These are phyloP conservation scores for Suillus discolor DNA, from an alignment of 768 basidiomycete genomes.

Conservation along the genomic window DNA sequence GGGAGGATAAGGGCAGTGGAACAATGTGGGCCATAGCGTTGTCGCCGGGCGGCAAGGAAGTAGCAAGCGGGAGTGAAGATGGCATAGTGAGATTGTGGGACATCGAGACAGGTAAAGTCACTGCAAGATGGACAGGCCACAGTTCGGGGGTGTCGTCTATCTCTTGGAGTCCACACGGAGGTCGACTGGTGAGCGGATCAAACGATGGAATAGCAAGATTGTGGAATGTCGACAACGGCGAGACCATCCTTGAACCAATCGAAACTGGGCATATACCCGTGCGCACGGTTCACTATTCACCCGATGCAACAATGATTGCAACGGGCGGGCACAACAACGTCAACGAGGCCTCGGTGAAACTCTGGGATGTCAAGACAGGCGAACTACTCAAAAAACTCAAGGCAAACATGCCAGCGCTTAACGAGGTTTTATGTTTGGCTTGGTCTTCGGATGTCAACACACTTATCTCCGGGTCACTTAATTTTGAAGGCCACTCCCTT, in stretches of 20 bases:
- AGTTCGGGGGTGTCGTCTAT: background rate
- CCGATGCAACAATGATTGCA: conserved; percentile 1
- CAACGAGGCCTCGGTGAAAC: background rate
- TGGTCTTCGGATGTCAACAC: background rate
- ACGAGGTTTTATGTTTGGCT: conserved; percentile 4
- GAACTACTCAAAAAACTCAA: background rate
- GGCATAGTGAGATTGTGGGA: conserved; percentile 3
- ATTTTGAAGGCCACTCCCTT: background rate
- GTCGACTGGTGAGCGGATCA: background rate
- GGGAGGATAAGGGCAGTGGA: background rate
- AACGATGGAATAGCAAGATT: background rate
- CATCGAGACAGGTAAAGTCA: background rate
- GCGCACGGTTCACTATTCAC: background rate
- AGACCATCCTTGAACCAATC: background rate
- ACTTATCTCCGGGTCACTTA: background rate
- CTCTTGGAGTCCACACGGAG: background rate
- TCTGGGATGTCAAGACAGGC: conserved; percentile 1
- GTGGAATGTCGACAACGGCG: background rate
- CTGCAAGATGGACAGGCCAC: background rate
- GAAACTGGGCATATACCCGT: background rate
- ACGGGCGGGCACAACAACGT: background rate
- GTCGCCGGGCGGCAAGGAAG: background rate
- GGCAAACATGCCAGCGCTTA: background rate
- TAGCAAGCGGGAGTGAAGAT: background rate
- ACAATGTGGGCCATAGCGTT: background rate